Evolutionary conservation across 2,329 filamentous ascomycete genomes (phyloP), one percentile per base, ranked within the genome.

Genomic region (Talaromyces sp.): DNA sequence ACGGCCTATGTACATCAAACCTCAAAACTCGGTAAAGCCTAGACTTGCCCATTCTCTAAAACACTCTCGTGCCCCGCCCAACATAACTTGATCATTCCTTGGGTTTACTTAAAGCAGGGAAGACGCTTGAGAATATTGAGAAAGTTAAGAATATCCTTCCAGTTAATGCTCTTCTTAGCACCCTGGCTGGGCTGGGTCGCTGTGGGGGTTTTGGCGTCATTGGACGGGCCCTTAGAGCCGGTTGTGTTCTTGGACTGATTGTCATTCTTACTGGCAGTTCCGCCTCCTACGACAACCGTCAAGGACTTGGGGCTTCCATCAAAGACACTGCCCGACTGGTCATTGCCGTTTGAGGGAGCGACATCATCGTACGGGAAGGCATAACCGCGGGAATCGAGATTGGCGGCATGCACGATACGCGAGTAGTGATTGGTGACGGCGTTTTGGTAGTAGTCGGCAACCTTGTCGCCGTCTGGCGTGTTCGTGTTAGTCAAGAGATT

Each of bases 341-440:
- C 86, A 4, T 72, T 69, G 2, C 81, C 83, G 50, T 77, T 76
- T n/a, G 74, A 75, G 4, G 85, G 78, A 27, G 79, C 80, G 9
- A 90, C 88, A 73, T 90, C 88, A 69, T 90, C 88, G 69, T 90
- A 90, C 0, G 88, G 86, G 67, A 90, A 90, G 0, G 87, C 86
- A 75, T 91, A 91, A 8, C 88, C 88, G 56, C 81, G 79, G 8
- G 83, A 79, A 69, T 87, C 85, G 40, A 85, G 69, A 67, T 84
- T 86, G 42, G 80, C 78, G 63, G 79, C 82, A 73, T 91, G 88
- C 63, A 87, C 83, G 65, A 90, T 82, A 61, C 87, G 80, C 55
- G 85, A 78, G 71, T 88, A 90, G 72, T 90, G 87, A 73, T 90
- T 90, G 50, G 87, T 89, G 55, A 83, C 72, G 3, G 67, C 61